Evolutionary conservation across 2,329 filamentous ascomycete species (phyloP).

Genomic region (Cercospora sp.): DNA sequence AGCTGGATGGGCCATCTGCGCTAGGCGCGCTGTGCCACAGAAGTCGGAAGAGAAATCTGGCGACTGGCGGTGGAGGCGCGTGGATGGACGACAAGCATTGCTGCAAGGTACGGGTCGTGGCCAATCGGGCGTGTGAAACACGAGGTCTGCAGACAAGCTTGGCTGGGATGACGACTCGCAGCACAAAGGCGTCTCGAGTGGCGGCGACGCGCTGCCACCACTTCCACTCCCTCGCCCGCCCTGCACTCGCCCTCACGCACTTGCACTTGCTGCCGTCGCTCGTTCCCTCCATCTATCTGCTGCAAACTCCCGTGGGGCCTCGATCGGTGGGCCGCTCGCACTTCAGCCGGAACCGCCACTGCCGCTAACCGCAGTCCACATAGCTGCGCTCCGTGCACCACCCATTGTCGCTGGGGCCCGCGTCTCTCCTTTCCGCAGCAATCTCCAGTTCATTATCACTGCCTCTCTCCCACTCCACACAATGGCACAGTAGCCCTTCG

Average conservation of each 20-base stretch:
- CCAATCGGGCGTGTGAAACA: slow-evolving; percentile 5
- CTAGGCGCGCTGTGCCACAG: slow-evolving; percentile 2
- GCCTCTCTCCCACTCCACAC: neutral
- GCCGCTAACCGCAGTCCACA: neutral
- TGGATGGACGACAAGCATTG: neutral
- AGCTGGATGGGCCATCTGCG: neutral
- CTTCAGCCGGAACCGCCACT: neutral
- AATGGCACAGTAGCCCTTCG: slow-evolving; percentile 7
- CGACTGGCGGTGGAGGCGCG: neutral
- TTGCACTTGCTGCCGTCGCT: neutral
- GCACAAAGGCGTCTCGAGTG: neutral
- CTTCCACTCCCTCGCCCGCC: neutral
- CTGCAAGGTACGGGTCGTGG: neutral
- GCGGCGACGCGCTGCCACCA: slow-evolving; percentile 1
- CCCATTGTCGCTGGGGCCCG: slow-evolving; percentile 3
- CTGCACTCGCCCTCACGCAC: neutral
- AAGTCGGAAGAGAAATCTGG: neutral
- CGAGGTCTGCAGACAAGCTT: neutral
- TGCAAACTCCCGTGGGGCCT: neutral
- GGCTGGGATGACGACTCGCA: neutral
- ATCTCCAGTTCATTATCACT: slow-evolving; percentile 1
- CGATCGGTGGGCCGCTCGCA: neutral
- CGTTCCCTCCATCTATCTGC: neutral
- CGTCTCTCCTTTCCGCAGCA: slow-evolving; percentile 7
- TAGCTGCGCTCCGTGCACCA: neutral